phyloP scores from a whole-genome alignment of 139 green algal genomes.

The Chlamydomonas eustigma region DNA sequence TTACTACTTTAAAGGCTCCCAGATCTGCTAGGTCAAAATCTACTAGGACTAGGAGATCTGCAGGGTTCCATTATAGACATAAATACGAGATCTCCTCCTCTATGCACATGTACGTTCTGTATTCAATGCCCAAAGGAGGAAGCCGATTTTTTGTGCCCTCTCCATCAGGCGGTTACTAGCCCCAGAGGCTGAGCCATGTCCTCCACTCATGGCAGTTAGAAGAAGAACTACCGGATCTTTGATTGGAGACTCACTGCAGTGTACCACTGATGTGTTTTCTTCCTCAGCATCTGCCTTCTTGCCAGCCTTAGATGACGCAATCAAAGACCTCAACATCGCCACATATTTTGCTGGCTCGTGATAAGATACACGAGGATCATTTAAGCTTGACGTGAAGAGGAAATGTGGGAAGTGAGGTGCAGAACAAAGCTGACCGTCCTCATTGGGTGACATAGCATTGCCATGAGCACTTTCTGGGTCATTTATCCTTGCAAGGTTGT shows the following conservation, averaged over 20 bases:
- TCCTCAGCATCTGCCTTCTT: background rate
- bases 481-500: conserved; percentile 26
- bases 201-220: conserved; percentile 2
- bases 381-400: conserved; percentile 35
- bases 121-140: conserved; percentile 3
- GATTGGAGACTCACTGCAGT: background rate
- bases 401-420: conserved; percentile 17
- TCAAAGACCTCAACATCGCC: conserved; percentile 19
- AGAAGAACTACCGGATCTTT: background rate
- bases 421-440: background rate
- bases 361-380: conserved; percentile 35
- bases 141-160: background rate
- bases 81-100: background rate
- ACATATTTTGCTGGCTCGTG: conserved; percentile 40
- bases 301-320: too few species aligned
- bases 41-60: too few species aligned
- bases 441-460: background rate
- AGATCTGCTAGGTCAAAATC: too few species aligned
- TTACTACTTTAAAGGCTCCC: background rate
- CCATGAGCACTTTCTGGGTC: background rate
- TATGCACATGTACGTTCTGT: background rate
- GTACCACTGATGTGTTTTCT: background rate
- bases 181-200: conserved; percentile 1
- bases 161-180: conserved; percentile 2
- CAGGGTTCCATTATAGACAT: background rate